A percentile compares a stretch with the other conserved stretches of the same genome.
These are phyloP conservation scores for Oryza meridionalis DNA, from an alignment of 176 grass and related monocot genomes.

Conservation along the genomic window DNA sequence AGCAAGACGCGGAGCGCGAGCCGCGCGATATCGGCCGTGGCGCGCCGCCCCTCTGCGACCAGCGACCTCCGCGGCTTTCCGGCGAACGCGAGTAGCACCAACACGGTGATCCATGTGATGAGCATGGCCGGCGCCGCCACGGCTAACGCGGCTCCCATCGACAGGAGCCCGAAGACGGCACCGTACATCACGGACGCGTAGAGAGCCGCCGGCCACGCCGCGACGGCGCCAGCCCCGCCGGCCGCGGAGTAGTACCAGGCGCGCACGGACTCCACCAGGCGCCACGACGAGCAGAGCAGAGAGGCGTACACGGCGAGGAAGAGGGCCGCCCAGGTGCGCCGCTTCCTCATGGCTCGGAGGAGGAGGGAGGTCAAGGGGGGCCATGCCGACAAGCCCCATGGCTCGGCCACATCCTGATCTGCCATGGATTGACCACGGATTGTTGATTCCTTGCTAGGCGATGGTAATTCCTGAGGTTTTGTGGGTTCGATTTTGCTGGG, in stretches of 20 bases:
- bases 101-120: constrained; percentile 85
- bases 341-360: constrained; percentile 53
- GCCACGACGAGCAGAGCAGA: constrained; percentile 78
- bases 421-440: constrained; percentile 25
- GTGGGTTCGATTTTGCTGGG: not conserved
- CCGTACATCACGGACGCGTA: constrained; percentile 91
- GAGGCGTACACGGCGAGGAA: constrained; percentile 76
- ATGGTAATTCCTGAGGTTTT: constrained; percentile 4
- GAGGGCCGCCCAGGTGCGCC: constrained; percentile 74
- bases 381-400: constrained; percentile 27
- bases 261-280: constrained; percentile 60
- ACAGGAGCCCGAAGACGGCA: constrained; percentile 76
- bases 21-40: constrained; percentile 65
- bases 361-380: constrained; percentile 66
- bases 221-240: constrained; percentile 28
- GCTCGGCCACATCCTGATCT: constrained; percentile 34
- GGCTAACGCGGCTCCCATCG: constrained; percentile 79
- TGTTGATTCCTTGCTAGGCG: not conserved
- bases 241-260: constrained; percentile 65
- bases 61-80: constrained; percentile 54
- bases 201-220: constrained; percentile 53
- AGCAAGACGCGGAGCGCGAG: constrained; percentile 62
- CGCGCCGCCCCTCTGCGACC: constrained; percentile 62
- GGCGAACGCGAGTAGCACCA: constrained; percentile 86
- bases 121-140: constrained; percentile 78